Percentiles rank a stretch among this genome's conserved stretches.
Conservation (phyloP, 371 early-diverging fungal genomes). For the Mortierella sp. region DNA sequence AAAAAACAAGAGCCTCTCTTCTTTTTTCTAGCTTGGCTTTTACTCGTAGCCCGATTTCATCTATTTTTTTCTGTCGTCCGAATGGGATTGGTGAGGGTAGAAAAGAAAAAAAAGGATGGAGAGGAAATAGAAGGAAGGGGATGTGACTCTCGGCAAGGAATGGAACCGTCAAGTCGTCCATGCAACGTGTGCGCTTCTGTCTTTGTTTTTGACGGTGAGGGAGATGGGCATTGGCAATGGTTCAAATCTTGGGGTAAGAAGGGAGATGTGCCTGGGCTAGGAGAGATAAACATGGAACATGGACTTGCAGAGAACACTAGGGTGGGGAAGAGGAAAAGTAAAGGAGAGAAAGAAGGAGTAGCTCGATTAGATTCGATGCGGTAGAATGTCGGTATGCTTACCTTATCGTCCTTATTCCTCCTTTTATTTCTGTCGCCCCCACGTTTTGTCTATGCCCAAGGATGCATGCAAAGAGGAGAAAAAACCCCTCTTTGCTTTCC, state of each 20-base stretch:
- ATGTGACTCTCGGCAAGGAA: background rate
- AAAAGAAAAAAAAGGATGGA: background rate
- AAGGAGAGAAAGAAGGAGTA: background rate
- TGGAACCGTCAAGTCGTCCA: background rate
- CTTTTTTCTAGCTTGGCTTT: background rate
- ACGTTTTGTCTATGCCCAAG: background rate
- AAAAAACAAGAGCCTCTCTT: conserved; percentile 4
- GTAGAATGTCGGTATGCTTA: background rate
- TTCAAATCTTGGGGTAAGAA: background rate
- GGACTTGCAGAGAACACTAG: background rate
- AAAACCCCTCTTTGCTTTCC: background rate
- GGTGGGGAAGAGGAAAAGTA: background rate
- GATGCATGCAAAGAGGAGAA: background rate
- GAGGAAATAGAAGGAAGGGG: background rate
- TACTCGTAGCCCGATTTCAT: background rate
- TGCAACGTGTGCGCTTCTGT: background rate
- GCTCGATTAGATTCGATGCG: background rate
- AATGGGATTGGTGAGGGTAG: background rate
- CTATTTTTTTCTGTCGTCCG: background rate
- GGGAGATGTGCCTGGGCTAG: background rate
- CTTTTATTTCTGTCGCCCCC: background rate
- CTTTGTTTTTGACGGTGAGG: background rate
- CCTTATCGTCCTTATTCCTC: background rate
- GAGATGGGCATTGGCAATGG: too few species aligned
- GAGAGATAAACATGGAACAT: background rate